Conservation (phyloP, 2,329 filamentous ascomycete species). For the Tolypocladium album region DNA sequence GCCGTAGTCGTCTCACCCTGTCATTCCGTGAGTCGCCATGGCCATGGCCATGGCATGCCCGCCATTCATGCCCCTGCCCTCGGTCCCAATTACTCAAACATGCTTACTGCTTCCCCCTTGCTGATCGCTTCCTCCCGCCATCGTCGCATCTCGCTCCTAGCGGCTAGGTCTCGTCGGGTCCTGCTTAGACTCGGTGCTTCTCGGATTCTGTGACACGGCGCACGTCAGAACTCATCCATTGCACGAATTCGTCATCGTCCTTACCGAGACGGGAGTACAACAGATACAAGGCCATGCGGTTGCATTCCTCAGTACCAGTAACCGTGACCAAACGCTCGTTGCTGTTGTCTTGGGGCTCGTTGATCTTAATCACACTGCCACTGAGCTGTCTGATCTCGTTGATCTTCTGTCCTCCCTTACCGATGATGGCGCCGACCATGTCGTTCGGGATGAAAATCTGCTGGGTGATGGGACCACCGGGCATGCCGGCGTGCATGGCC, state of each 20-base stretch:
- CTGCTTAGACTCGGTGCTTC: slow-evolving; percentile 30
- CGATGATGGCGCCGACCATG: slow-evolving; percentile 98
- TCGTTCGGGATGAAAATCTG: slow-evolving; percentile 99
- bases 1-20: background rate
- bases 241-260: slow-evolving; percentile 20
- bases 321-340: slow-evolving; percentile 97
- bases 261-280: slow-evolving; percentile 92
- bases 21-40: background rate
- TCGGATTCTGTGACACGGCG: slow-evolving; percentile 25
- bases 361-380: slow-evolving; percentile 99
- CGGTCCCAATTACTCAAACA: background rate
- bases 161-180: background rate
- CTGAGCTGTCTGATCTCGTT: slow-evolving; percentile 97
- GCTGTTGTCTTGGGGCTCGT: slow-evolving; percentile 97
- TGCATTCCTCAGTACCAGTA: slow-evolving; percentile 94
- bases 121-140: background rate
- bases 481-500: slow-evolving; percentile 58
- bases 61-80: background rate
- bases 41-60: background rate
- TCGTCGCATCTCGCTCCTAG: background rate
- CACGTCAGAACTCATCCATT: slow-evolving; percentile 5
- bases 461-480: slow-evolving; percentile 66
- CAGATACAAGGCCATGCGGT: slow-evolving; percentile 99
- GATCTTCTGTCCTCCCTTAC: slow-evolving; percentile 97
- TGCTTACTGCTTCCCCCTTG: background rate